These are phyloP conservation scores for Malus hybrid DNA, from an alignment of 331 rosid species.

Conservation along the genomic window DNA sequence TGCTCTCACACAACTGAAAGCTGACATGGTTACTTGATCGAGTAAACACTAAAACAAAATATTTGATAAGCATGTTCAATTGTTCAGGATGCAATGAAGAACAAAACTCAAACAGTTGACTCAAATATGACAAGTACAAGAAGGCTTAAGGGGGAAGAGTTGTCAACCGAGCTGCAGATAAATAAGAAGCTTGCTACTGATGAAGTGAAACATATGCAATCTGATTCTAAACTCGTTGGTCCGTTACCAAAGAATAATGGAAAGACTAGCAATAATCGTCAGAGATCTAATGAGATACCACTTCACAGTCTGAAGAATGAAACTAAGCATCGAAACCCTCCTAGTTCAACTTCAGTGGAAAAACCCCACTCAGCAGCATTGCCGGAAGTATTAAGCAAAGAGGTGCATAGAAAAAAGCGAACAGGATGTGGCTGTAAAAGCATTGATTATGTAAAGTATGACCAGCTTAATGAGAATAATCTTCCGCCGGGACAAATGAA, in stretches of 20 bases:
- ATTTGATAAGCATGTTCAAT: constrained; percentile 5
- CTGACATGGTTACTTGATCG: not conserved
- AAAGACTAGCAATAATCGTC: constrained; percentile 8
- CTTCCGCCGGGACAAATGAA: constrained; percentile 20
- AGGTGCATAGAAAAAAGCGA: constrained; percentile 31
- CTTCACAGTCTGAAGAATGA: no score
- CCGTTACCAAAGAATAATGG: constrained; percentile 15
- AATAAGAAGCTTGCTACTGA: constrained; percentile 2
- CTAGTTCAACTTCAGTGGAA: constrained; percentile 11
- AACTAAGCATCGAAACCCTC: constrained; percentile 9
- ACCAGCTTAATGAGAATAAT: constrained; percentile 21
- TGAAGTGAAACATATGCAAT: constrained; percentile 16
- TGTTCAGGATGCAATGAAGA: constrained; percentile 12
- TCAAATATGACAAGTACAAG: constrained; percentile 7
- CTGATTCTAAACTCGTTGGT: constrained; percentile 5
- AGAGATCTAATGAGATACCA: constrained; percentile 1
- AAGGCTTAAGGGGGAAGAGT: constrained; percentile 15
- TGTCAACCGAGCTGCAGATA: not conserved
- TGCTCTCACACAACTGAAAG: not conserved
- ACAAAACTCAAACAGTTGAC: constrained; percentile 1
- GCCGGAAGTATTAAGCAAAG: constrained; percentile 10
- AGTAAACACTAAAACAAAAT: not conserved
- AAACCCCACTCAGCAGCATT: constrained; percentile 13
- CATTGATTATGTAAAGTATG: constrained; percentile 26
- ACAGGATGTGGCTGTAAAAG: constrained; percentile 43